Percentiles rank a stretch among this genome's conserved stretches.
phyloP scores from a whole-genome alignment of 345 rosid genomes.

The Arabidopsis suecica region DNA sequence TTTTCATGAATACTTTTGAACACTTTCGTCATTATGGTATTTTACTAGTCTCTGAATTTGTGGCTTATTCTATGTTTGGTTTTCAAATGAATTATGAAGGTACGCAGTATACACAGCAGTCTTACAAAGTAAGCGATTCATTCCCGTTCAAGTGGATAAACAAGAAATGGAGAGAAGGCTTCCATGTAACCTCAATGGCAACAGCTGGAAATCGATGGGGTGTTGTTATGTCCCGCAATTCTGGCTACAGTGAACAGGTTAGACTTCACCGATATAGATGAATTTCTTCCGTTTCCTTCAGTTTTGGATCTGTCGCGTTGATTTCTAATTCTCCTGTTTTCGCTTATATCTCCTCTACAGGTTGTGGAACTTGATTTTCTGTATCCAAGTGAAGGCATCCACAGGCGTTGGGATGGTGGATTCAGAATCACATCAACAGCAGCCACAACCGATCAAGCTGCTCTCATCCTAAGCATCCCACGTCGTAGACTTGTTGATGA shows the following conservation, averaged over 20 bases:
- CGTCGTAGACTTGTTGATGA: slow-evolving; percentile 80
- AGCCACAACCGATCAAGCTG: slow-evolving; percentile 92
- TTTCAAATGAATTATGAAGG: slow-evolving; percentile 55
- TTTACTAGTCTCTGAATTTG: slow-evolving; percentile 6
- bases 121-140: slow-evolving; percentile 94
- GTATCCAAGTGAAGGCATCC: slow-evolving; percentile 99
- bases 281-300: not conserved
- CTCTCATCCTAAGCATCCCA: slow-evolving; percentile 87
- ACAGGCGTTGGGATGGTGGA: slow-evolving; percentile 92
- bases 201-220: slow-evolving; percentile 98
- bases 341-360: slow-evolving; percentile 44
- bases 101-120: slow-evolving; percentile 87
- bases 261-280: slow-evolving; percentile 3
- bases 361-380: slow-evolving; percentile 98
- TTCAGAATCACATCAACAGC: slow-evolving; percentile 94
- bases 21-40: slow-evolving; percentile 17
- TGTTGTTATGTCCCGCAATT: slow-evolving; percentile 98
- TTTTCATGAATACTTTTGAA: not conserved
- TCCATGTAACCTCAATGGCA: slow-evolving; percentile 97
- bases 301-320: not conserved
- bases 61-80: not conserved
- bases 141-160: slow-evolving; percentile 98
- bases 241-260: slow-evolving; percentile 96
- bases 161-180: slow-evolving; percentile 99
- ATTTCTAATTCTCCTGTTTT: slow-evolving; percentile 5